phyloP scores from a whole-genome alignment of 371 early-diverging fungal genomes.

The Mortierella sp. region DNA sequence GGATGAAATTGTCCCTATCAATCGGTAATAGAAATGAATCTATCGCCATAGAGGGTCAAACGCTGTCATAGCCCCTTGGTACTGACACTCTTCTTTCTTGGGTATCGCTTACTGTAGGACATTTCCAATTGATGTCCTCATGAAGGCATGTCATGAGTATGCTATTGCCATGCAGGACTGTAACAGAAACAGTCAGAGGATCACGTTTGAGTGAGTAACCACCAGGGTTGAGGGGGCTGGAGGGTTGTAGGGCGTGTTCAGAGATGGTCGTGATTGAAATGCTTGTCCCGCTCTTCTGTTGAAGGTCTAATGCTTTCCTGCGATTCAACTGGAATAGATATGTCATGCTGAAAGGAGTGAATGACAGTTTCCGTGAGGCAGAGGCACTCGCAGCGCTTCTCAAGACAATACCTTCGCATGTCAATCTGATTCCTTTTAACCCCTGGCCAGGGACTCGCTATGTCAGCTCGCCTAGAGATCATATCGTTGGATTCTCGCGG shows the following conservation, averaged over 20 bases:
- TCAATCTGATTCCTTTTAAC: slow-evolving; percentile 89
- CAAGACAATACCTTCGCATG: slow-evolving; percentile 76
- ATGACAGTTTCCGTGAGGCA: slow-evolving; percentile 80
- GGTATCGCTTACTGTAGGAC: slow-evolving; percentile 46
- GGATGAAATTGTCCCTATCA: slow-evolving; percentile 85
- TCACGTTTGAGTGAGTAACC: slow-evolving; percentile 75
- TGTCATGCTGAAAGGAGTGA: slow-evolving; percentile 86
- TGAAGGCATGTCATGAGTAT: slow-evolving; percentile 80
- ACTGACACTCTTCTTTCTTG: not conserved
- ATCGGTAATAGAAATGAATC: slow-evolving; percentile 59
- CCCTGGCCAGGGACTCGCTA: slow-evolving; percentile 83
- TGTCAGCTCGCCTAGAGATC: slow-evolving; percentile 60
- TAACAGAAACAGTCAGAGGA: slow-evolving; percentile 57
- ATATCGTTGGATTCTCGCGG: slow-evolving; percentile 62
- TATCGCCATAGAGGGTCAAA: no score
- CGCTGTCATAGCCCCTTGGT: not conserved
- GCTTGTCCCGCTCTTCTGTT: not conserved
- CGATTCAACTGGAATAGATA: slow-evolving; percentile 66
- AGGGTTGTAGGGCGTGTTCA: not conserved
- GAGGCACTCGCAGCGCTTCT: slow-evolving; percentile 69
- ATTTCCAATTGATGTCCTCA: slow-evolving; percentile 73
- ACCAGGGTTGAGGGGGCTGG: no score
- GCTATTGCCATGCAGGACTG: slow-evolving; percentile 54
- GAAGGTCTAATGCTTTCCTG: not conserved
- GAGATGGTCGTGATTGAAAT: not conserved